Evolutionary conservation across 2,329 filamentous ascomycete genomes (phyloP), one percentile per base, ranked within the genome.

Genomic region (Ophidiomyces ophidiicola): DNA sequence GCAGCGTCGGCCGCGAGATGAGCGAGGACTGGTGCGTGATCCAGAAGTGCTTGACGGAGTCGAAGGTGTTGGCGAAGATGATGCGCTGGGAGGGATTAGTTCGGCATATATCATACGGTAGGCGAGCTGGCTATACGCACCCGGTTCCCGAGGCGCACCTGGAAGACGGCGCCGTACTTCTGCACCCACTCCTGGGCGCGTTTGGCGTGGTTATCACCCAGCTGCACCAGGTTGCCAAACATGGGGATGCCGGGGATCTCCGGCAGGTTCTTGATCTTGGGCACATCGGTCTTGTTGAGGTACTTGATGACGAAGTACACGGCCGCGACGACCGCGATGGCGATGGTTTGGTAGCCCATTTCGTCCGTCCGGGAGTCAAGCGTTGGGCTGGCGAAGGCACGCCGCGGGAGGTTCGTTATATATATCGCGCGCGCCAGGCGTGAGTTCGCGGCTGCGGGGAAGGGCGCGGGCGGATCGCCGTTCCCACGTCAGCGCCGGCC

Each of bases 51-150:
- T 73, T 76, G 23, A 87, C 80, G 0, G 79, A 73, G 14, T 83
- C 78, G 51, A 84, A 87, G 1, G 74, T 78, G 50, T 88, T 88
- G 46, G 80, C 82, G 51, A 85, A 85, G 21, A 88, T 68, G 44
- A 87, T 78, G 43, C 80, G 71, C 67, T 78, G 44, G 20, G 14
- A 14, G 12, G 12, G 6, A 24, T n/a, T 8, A 32, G 29, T 8
- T 18, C n/a, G 3, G 18, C 10, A 14, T 8, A 24, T 6, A 23
- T 39, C 23, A 32, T 15, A 6, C 33, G 4, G 37, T n/a, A 18
- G 7, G 6, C 14, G 29, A 15, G 18, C 12, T 7, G 45, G 57
- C 45, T 8, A 17, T 6, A 38, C 49, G 25, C 53, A 78, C 76
- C 51, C 65, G 73, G 45, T 81, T 85, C 1, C 81, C 82, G 50